Base-by-base conservation (phyloP, 768 basidiomycete genomes). In the Cystofilobasidium macerans region DNA sequence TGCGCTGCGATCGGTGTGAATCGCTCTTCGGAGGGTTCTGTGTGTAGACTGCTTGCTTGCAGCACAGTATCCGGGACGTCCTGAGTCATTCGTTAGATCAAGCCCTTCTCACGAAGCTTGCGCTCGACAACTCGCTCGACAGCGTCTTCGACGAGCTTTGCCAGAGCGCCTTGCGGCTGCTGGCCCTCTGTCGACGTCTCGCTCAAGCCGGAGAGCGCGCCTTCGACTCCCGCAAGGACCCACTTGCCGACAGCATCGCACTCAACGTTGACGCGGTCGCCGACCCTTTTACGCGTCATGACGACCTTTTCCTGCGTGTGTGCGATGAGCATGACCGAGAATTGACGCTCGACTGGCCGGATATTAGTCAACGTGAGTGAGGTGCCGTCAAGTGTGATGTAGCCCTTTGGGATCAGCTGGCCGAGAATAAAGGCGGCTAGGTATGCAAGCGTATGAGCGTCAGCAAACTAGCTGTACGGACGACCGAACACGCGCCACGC, bases 401-500 rank as follows among this genome's bases (percentile, higher is more conserved):
- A 99, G 62, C 95, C 95, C 75, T 99, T 99, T 33, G 86, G 84
- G 68, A 98, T 88, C 69, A 99, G 79, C 76, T 90, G 92, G 1
- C 82, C 84, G 56, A 91, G 76, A 47, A 92, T 79, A 8, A 84
- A 84, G 2, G 84, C 30, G 83, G 80, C 24, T 78, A 0, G 79
- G 74, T 2, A 85, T 48, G 24, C 69, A 51, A 61, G 68, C 20
- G 28, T 16, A 12, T 12, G 7, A 56, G 45, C 32, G 63, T 57
- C 12, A n/a, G 24, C 26, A 57, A 61, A 45, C 57, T 40, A 64
- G 35, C 24, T 9, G 8, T 48, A 20, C 45, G 45, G n/a, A 20
- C 71, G 73, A 54, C 11, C 47, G 36, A 38, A 63, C 28, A 53
- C n/a, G n/a, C n/a, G n/a, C n/a, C n/a, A n/a, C n/a, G n/a, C n/a